These are phyloP conservation scores for Fusarium equiseti DNA, from an alignment of 2,329 filamentous ascomycete genomes.

Conservation along the genomic window DNA sequence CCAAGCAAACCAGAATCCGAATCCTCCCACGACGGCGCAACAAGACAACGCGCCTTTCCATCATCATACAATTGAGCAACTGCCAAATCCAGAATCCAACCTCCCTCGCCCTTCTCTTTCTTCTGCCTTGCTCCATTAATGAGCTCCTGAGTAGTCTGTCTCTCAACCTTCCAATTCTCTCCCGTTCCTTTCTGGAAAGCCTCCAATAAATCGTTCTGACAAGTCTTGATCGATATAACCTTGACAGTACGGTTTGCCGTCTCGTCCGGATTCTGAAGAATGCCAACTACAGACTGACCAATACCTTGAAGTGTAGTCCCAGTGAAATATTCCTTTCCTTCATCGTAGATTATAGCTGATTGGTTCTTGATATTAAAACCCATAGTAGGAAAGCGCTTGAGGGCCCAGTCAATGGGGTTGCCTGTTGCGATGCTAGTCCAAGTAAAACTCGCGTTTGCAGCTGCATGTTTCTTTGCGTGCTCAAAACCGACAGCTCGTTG, in stretches of 20 bases:
- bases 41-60: slow-evolving; percentile 3
- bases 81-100: slow-evolving; percentile 32
- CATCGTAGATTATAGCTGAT: slow-evolving; percentile 21
- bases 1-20: slow-evolving; percentile 29
- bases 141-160: slow-evolving; percentile 10
- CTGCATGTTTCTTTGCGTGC: slow-evolving; percentile 9
- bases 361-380: slow-evolving; percentile 19
- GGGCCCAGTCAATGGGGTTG: slow-evolving; percentile 35
- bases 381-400: slow-evolving; percentile 33
- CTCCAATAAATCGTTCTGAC: slow-evolving; percentile 26
- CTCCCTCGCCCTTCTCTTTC: neutral
- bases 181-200: slow-evolving; percentile 10
- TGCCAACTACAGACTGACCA: slow-evolving; percentile 32
- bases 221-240: slow-evolving; percentile 31
- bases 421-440: slow-evolving; percentile 32
- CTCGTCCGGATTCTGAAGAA: slow-evolving; percentile 20
- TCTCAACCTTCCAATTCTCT: slow-evolving; percentile 12
- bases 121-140: slow-evolving; percentile 25
- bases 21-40: slow-evolving; percentile 20
- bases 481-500: slow-evolving; percentile 18
- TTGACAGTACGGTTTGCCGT: slow-evolving; percentile 27
- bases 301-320: slow-evolving; percentile 31
- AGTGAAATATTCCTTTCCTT: slow-evolving; percentile 21
- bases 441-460: slow-evolving; percentile 15
- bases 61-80: slow-evolving; percentile 29